phyloP scores from a whole-genome alignment of 495 filamentous ascomycete genomes.

The Podospora fimiseda region DNA sequence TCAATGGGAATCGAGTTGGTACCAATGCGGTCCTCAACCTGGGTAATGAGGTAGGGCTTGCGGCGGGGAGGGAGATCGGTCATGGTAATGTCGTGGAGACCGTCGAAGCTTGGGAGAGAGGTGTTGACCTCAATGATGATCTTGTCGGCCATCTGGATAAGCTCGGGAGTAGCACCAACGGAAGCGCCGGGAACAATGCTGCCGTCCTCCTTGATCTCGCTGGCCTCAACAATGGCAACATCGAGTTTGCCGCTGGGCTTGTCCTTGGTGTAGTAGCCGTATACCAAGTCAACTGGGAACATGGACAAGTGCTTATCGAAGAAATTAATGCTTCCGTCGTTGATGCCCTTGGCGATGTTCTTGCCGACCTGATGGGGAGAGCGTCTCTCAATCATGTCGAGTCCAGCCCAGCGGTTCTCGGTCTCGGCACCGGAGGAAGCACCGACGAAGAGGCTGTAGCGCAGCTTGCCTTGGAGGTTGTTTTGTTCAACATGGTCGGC shows the following conservation, averaged over 20 bases:
- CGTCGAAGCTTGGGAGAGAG: slow-evolving; percentile 74
- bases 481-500: slow-evolving; percentile 91
- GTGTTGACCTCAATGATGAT: slow-evolving; percentile 95
- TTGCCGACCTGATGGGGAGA: slow-evolving; percentile 88
- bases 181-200: slow-evolving; percentile 85
- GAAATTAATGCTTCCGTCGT: slow-evolving; percentile 81
- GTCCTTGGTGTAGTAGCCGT: slow-evolving; percentile 74
- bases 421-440: slow-evolving; percentile 86
- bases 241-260: slow-evolving; percentile 68
- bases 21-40: slow-evolving; percentile 72
- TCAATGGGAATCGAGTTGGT: slow-evolving; percentile 81
- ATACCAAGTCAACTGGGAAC: slow-evolving; percentile 85
- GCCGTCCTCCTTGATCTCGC: slow-evolving; percentile 86
- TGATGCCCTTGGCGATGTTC: slow-evolving; percentile 85
- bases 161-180: slow-evolving; percentile 79
- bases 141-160: slow-evolving; percentile 86
- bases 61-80: slow-evolving; percentile 71
- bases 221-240: slow-evolving; percentile 80
- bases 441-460: slow-evolving; percentile 82
- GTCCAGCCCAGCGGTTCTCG: slow-evolving; percentile 78
- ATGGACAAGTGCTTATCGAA: slow-evolving; percentile 91
- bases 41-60: slow-evolving; percentile 84
- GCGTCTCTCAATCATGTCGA: slow-evolving; percentile 86
- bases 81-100: slow-evolving; percentile 87
- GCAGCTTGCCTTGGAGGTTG: slow-evolving; percentile 72